A percentile compares a stretch with the other conserved stretches of the same genome.
phyloP scores from a whole-genome alignment of 2,329 filamentous ascomycete genomes.

The Akanthomyces dipterigenus region DNA sequence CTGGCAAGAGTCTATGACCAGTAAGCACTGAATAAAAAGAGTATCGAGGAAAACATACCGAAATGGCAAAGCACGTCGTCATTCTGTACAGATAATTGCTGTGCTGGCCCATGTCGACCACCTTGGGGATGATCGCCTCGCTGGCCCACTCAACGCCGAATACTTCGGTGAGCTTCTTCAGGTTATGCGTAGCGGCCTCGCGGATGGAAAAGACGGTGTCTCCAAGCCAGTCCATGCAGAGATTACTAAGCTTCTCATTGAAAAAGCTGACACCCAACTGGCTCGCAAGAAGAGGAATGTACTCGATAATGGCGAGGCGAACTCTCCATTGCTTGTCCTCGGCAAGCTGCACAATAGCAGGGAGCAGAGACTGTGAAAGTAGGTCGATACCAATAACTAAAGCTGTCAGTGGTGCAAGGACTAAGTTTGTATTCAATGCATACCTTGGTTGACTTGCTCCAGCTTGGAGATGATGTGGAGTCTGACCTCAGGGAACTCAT shows the following conservation, averaged over 20 bases:
- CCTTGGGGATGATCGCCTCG: conserved; percentile 95
- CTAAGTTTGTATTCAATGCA: conserved; percentile 17
- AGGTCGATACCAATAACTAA: conserved; percentile 95
- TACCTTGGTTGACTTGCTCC: conserved; percentile 93
- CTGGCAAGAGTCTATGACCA: conserved; percentile 75
- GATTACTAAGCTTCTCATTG: conserved; percentile 87
- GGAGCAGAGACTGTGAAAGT: conserved; percentile 90
- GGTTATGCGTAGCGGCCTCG: conserved; percentile 92
- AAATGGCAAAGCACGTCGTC: conserved; percentile 99
- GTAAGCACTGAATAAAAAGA: conserved; percentile 16
- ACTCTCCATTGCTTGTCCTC: conserved; percentile 99
- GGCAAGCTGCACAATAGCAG: conserved; percentile 92
- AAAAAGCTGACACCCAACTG: conserved; percentile 97
- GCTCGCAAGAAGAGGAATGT: conserved; percentile 91
- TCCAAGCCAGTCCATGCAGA: conserved; percentile 98
- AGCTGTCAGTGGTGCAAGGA: neutral
- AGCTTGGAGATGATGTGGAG: conserved; percentile 99
- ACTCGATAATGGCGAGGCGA: conserved; percentile 96
- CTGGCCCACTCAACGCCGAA: conserved; percentile 98
- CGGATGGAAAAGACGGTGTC: conserved; percentile 98
- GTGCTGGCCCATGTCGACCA: conserved; percentile 96
- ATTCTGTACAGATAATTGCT: conserved; percentile 99
- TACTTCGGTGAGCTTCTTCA: conserved; percentile 97
- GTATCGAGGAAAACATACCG: conserved; percentile 55
- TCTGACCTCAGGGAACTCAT: conserved; percentile 95